These are phyloP conservation scores for Helianthus tuberosus DNA, from an alignment of 129 eudicot genomes.

Conservation along the genomic window DNA sequence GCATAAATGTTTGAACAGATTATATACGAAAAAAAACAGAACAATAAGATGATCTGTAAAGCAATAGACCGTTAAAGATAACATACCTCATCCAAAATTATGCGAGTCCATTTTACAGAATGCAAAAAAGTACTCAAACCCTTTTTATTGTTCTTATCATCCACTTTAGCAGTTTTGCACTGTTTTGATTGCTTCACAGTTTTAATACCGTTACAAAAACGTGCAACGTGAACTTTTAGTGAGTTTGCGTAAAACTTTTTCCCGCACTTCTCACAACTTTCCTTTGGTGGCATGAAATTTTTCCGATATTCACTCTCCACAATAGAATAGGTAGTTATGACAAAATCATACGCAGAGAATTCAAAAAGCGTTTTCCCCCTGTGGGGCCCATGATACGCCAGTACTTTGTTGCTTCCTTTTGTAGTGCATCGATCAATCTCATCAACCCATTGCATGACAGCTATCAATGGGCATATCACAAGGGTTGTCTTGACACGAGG, in stretches of 20 bases:
- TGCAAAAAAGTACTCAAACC: constrained; percentile 50
- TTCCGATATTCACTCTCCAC: constrained; percentile 83
- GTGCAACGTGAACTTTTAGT: constrained; percentile 60
- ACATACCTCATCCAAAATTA: constrained; percentile 87
- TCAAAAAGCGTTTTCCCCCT: constrained; percentile 51
- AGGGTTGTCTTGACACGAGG: constrained; percentile 69
- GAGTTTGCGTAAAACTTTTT: constrained; percentile 47
- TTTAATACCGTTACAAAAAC: constrained; percentile 63
- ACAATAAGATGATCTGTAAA: not conserved
- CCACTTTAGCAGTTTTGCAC: constrained; percentile 46
- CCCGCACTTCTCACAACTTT: constrained; percentile 83
- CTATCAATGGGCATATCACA: constrained; percentile 86
- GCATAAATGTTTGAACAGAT: not conserved
- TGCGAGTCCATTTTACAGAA: constrained; percentile 78
- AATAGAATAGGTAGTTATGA: constrained; percentile 82
- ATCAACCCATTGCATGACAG: constrained; percentile 79
- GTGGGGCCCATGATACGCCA: constrained; percentile 82
- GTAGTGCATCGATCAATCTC: constrained; percentile 75
- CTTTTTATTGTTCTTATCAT: constrained; percentile 38
- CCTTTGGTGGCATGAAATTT: constrained; percentile 75
- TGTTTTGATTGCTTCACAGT: constrained; percentile 86
- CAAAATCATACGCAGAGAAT: constrained; percentile 75
- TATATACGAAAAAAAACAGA: not conserved
- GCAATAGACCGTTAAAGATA: not conserved
- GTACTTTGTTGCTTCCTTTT: constrained; percentile 75